Evolutionary conservation across 108 stramenopile species (phyloP), one percentile per base, ranked within the genome.

Genomic region (Ochromonas danica): DNA sequence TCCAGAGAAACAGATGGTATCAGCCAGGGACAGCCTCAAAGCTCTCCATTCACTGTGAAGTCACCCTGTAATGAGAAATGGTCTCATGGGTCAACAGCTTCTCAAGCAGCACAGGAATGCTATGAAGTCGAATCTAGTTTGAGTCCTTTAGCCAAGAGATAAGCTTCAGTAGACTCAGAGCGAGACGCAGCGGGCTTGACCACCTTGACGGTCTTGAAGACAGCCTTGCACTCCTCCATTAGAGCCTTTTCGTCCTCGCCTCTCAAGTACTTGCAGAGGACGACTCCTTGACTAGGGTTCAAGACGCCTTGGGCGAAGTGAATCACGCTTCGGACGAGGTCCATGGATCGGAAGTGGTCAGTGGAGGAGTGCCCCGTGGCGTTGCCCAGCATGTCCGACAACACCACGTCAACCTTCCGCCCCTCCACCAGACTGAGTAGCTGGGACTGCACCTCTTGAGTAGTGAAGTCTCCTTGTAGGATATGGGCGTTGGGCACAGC

Each of bases 301-400:
- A 57, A 57, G 22, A 57, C 22, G 22, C 51, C 51, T 22, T 57
- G 51, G 10, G 51, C 17, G 51, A 57, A 57, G 22, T 10, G 17
- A 57, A n/a, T n/a, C n/a, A n/a, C n/a, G n/a, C n/a, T n/a, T n/a
- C n/a, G n/a, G n/a, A n/a, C n/a, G n/a, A 67, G 31, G 25, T 67
- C 31, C 63, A 67, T 67, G 30, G 63, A 67, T 67, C 35, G 27
- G 63, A 35, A 67, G 31, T 67, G 63, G 31, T 67, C 63, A 10
- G 63, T 67, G 17, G 45, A 51, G 45, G 45, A 51, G 22, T 51
- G 45, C 45, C 45, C 63, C 10, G 63, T 31, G 63, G 63, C 25
- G 63, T 67, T 67, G 17, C 25, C 14, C 63, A 67, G 63, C 63
- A 67, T 67, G 63, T 67, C 63, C 31, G 63, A 67, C 10, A 67